These are phyloP conservation scores for Pseudogymnoascus verrucosus DNA, from an alignment of 2,329 filamentous ascomycete species.

Conservation along the genomic window DNA sequence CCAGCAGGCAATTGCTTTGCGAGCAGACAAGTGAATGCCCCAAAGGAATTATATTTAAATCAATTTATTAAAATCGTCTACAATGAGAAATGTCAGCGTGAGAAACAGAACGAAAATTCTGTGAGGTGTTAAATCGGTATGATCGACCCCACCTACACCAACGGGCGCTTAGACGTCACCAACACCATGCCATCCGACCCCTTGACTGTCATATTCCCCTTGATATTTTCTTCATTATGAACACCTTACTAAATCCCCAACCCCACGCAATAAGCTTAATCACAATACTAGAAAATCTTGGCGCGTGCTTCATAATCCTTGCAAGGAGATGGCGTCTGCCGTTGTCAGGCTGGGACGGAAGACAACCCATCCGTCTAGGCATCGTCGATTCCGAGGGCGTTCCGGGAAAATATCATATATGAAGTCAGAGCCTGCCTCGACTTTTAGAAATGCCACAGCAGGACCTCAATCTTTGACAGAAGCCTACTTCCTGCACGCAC, in stretches of 20 bases:
- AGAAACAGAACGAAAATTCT: neutral
- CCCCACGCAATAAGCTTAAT: slow-evolving; percentile 4
- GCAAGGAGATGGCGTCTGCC: neutral
- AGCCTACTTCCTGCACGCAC: neutral
- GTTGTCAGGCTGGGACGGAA: neutral
- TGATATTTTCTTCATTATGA: neutral
- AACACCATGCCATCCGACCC: neutral
- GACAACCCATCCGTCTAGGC: slow-evolving; percentile 1
- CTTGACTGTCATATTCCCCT: neutral
- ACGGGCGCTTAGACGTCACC: neutral
- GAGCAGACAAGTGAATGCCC: neutral
- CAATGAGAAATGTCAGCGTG: neutral
- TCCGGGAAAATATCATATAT: neutral
- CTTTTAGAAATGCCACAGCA: neutral
- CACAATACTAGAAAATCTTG: neutral
- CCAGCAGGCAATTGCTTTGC: neutral
- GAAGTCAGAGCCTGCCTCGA: neutral
- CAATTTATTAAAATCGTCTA: neutral
- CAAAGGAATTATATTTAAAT: neutral
- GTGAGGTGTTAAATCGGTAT: neutral
- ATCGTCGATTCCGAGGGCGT: neutral
- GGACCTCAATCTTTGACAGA: slow-evolving; percentile 1
- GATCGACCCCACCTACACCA: neutral
- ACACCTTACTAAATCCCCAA: neutral
- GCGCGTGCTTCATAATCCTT: slow-evolving; percentile 2